Percentiles rank a stretch among this genome's conserved stretches.
phyloP scores from a whole-genome alignment of 805 yeast genomes.

The Wickerhamiella cacticola region DNA sequence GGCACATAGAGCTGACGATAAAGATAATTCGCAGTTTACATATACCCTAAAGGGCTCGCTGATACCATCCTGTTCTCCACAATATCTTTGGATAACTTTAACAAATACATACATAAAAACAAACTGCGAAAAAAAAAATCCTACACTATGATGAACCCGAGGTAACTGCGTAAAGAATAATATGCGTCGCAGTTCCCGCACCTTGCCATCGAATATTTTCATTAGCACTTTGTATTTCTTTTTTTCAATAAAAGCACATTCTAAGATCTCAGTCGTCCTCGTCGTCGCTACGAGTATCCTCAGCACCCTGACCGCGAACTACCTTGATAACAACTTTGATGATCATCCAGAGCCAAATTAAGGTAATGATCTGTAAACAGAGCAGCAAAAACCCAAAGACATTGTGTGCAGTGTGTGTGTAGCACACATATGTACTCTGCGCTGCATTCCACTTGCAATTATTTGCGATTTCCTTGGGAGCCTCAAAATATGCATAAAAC shows the following conservation, averaged over 20 bases:
- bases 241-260: not conserved
- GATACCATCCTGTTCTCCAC: no score
- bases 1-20: no score
- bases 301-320: conserved; percentile 61
- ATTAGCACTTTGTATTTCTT: no score
- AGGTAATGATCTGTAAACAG: conserved; percentile 51
- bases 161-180: no score
- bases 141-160: no score
- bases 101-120: no score
- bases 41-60: no score
- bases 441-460: conserved; percentile 23
- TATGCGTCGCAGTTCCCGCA: no score
- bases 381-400: conserved; percentile 45
- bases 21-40: no score
- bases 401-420: conserved; percentile 26
- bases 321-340: conserved; percentile 58
- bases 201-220: no score
- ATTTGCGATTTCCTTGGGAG: conserved; percentile 29
- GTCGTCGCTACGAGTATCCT: conserved; percentile 74
- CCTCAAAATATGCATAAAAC: conserved; percentile 43
- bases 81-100: no score
- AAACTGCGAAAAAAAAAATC: no score
- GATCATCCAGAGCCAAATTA: conserved; percentile 68
- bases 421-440: conserved; percentile 27
- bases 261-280: conserved; percentile 38